Conservation (phyloP, 257 asterid genomes). For the Capsicum rhomboideum region DNA sequence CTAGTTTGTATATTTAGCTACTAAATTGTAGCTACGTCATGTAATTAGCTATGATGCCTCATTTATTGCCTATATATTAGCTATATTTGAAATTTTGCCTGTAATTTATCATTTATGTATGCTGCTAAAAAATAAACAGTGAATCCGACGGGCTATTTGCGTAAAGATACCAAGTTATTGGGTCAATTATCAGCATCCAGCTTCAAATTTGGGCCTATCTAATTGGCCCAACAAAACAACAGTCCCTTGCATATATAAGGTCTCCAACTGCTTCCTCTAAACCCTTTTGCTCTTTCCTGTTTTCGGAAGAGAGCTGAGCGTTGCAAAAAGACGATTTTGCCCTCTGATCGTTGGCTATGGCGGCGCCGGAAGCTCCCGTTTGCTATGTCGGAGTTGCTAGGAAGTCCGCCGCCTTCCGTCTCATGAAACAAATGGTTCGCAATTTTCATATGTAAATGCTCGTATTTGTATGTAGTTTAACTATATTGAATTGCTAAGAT, state of each 20-base stretch:
- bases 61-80: no score
- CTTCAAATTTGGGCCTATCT: background rate
- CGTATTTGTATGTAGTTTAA: background rate
- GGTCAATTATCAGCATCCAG: background rate
- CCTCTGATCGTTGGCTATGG: constrained; percentile 24
- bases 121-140: no score
- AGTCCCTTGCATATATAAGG: background rate
- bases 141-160: no score
- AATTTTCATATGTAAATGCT: background rate
- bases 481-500: background rate
- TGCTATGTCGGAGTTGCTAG: constrained; percentile 83
- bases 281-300: background rate
- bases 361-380: constrained; percentile 85
- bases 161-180: background rate
- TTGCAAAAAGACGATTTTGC: background rate
- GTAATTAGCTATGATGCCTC: no score
- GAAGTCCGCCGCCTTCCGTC: constrained; percentile 93
- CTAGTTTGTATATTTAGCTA: no score
- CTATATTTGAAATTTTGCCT: no score
- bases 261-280: background rate
- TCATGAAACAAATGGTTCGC: constrained; percentile 95
- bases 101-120: no score
- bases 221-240: background rate
- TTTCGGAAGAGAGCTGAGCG: constrained; percentile 4
- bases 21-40: no score